Evolutionary conservation across 2,329 filamentous ascomycete species (phyloP), one percentile per base, ranked within the genome.

Genomic region (Verticillium albo-atrum): DNA sequence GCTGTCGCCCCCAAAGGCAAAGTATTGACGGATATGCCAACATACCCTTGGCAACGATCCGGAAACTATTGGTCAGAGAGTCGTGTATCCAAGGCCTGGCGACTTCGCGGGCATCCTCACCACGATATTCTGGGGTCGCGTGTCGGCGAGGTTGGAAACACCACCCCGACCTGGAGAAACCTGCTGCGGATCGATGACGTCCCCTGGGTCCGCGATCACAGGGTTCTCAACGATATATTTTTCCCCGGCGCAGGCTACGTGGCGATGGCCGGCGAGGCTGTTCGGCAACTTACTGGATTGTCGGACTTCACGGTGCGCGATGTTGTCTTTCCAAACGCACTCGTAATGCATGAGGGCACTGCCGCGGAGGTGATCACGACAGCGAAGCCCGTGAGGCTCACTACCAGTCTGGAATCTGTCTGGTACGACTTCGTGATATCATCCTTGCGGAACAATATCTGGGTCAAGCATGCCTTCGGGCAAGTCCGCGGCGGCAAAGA

Each of bases 161-260:
- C 72, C 15, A 69, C 72, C 55, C 73, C 73, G 32, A 72, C 70
- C 4, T 76, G 74, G 74, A 68, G 74, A 42, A 74, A 75, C 62
- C 62, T 75, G 34, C 62, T 76, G 54, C 67, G 70, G 32, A 64
- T 67, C 2, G 69, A 72, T 23, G 72, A 74, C 53, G 55, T 75
- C 15, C 75, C 82, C 26, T 82, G 82, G 65, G 74, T 81, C 14
- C 72, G 77, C 56, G 79, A 81, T 61, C 80, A 82, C 70, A 65
- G 68, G 50, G 76, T 82, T 68, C 75, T 80, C 60, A 78, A 74
- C 63, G 74, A 77, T 56, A 74, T 75, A 56, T 74, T 80, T 58
- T 81, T 77, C 63, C 77, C 81, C 25, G 72, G 74, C 25, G 70
- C 75, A 1, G 78, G 77, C 25, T 74, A 74, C 42, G 65, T 78